Base-by-base conservation (phyloP, 495 filamentous ascomycete genomes). In the Penicillium silybi region DNA sequence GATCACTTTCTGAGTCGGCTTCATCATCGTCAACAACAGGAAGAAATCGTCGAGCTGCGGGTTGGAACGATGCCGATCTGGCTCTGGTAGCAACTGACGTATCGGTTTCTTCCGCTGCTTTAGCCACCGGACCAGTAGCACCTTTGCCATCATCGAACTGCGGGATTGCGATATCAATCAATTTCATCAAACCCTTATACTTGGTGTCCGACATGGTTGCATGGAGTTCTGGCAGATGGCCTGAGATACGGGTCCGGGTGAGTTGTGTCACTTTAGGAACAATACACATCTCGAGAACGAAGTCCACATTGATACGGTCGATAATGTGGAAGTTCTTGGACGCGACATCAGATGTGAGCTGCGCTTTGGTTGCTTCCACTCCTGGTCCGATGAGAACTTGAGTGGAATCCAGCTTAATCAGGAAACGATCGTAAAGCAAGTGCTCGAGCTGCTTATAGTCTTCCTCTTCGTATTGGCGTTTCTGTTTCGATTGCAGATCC, bases 381-480 rank as follows among this genome's bases (percentile, higher is more conserved):
- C 90, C 91, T n/a, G 93, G 89, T 6, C 93, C 93, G 54, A 98
- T 95, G 20, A 98, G 78, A 49, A 98, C 81, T 63, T 98, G 93
- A 0, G 93, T 98, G 0, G 90, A 92, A 43, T 95, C 85, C 22
- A 98, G 76, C 60, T 93, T 95, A 59, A 98, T 80, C 27, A 87
- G 68, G 69, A 97, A 98, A 37, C 90, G 90, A 74, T 98, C 93
- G 61, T 98, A 98, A 81, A 98, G 90, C 53, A 97, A 75, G 29
- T 85, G 84, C 63, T 97, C 90, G 10, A 98, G 81, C 44, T 82
- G 80, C 64, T 86, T 86, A 66, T 88, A 89, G 64, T 98, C 95
- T 42, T 92, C 85, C 23, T 95, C 89, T 34, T 84, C 93, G 66
- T 92, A 96, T 32, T 87, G 78, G 29, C 89, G 87, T 48, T 83